Evolutionary conservation across 176 grass and related monocot genomes (phyloP).

Genomic region (Dendrocalamus sinicus): DNA sequence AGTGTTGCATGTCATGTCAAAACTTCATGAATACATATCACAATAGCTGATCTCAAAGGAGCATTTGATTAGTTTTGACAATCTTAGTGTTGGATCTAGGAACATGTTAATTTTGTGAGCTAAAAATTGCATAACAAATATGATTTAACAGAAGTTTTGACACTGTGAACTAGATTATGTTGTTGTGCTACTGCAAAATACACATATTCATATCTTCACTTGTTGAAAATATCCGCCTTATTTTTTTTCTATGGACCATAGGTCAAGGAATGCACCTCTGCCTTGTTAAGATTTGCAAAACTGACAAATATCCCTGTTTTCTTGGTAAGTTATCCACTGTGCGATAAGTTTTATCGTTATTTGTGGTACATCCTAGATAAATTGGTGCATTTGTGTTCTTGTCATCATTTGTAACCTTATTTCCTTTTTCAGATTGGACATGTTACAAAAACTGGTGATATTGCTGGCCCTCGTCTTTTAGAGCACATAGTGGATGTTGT

Average conservation of each 20-base stretch:
- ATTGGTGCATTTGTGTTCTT: conserved; percentile 23
- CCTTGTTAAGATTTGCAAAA: conserved; percentile 91
- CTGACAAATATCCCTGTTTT: conserved; percentile 89
- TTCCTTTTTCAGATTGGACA: conserved; percentile 81
- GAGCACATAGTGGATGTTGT: conserved; percentile 99
- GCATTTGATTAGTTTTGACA: background rate
- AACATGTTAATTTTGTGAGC: conserved; percentile 21
- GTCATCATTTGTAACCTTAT: conserved; percentile 18
- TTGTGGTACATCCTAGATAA: conserved; percentile 7
- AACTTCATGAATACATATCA: conserved; percentile 21
- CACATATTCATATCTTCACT: background rate
- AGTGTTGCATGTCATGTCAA: background rate
- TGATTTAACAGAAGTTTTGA: background rate
- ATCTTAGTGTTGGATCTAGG: background rate
- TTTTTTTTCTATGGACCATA: conserved; percentile 37
- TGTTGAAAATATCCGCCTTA: conserved; percentile 20
- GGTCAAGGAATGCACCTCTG: conserved; percentile 94
- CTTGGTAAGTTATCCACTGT: conserved; percentile 63
- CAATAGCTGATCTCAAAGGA: background rate
- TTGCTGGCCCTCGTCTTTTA: conserved; percentile 89
- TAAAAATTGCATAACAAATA: conserved; percentile 12
- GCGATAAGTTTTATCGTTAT: conserved; percentile 3
- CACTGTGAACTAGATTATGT: conserved; percentile 19
- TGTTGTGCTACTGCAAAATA: conserved; percentile 26
- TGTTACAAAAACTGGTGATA: conserved; percentile 90